A percentile compares a stretch with the other conserved stretches of the same genome.
These are phyloP conservation scores for Candida qinlingensis DNA, from an alignment of 805 yeast species.

Conservation along the genomic window DNA sequence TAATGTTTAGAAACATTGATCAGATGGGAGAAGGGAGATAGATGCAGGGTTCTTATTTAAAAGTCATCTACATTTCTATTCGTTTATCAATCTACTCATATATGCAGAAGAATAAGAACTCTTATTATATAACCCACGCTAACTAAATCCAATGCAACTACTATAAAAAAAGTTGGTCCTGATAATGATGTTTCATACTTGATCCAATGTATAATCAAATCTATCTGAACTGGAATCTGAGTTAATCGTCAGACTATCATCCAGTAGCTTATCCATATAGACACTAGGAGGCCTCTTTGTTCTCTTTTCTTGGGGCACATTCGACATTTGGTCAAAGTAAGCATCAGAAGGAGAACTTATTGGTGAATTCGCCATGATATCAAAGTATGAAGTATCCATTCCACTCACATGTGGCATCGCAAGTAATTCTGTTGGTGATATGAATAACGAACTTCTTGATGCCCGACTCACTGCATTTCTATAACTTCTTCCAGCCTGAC, in stretches of 20 bases:
- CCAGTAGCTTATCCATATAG: conserved; percentile 40
- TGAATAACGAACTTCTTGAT: conserved; percentile 41
- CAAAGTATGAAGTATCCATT: conserved; percentile 1
- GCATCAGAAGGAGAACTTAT: conserved; percentile 21
- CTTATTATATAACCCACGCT: no score
- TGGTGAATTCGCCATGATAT: conserved; percentile 14
- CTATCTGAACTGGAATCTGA: conserved; percentile 1
- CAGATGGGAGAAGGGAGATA: no score
- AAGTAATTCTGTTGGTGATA: conserved; percentile 46
- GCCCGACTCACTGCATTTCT: conserved; percentile 21
- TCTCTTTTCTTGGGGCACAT: conserved; percentile 4
- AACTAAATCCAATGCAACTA: no score
- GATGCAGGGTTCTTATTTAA: no score
- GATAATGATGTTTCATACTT: conserved; percentile 8
- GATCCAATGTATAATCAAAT: conserved; percentile 12
- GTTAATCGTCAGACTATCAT: conserved; percentile 19
- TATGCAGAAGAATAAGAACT: no score
- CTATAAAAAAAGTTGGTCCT: no score
- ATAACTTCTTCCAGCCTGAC: conserved; percentile 21
- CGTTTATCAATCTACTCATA: no score
- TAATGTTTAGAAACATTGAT: no score
- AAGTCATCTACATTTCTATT: no score
- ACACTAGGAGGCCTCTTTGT: conserved; percentile 45
- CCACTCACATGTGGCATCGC: conserved; percentile 14
- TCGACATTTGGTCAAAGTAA: conserved; percentile 7